phyloP scores from a whole-genome alignment of 1,284 basidiomycete species.

The Apiotrichum brassicae region DNA sequence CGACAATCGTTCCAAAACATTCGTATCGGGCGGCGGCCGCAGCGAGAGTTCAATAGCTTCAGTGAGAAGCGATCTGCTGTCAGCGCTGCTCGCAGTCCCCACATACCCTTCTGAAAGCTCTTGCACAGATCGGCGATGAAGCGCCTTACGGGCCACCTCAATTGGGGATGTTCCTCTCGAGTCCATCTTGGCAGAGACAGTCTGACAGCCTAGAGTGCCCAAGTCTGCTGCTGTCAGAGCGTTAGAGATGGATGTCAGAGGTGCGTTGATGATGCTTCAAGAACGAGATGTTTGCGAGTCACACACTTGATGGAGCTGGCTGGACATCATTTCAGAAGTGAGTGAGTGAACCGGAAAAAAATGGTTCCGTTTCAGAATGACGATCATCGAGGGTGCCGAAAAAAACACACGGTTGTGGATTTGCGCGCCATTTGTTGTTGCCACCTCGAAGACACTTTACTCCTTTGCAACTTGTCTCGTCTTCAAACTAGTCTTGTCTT shows the following conservation, averaged over 20 bases:
- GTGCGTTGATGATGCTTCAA: too few species aligned
- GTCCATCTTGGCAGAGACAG: constrained; percentile 4
- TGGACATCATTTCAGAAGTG: too few species aligned
- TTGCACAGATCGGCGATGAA: constrained; percentile 15
- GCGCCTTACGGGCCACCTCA: constrained; percentile 22
- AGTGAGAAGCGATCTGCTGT: constrained; percentile 5
- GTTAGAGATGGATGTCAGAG: too few species aligned
- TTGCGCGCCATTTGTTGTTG: neutral
- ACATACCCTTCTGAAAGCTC: constrained; percentile 23
- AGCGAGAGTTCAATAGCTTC: constrained; percentile 13
- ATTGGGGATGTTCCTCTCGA: constrained; percentile 4
- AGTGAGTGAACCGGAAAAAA: constrained; percentile 1
- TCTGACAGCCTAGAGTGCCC: too few species aligned
- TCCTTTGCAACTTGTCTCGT: too few species aligned
- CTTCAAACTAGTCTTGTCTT: too few species aligned
- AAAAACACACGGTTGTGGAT: neutral
- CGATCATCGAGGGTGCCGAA: too few species aligned
- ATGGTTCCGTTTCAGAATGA: constrained; percentile 5
- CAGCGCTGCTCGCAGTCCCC: neutral
- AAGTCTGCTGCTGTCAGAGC: too few species aligned
- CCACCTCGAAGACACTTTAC: too few species aligned
- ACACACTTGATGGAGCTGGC: too few species aligned
- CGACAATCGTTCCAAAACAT: constrained; percentile 24
- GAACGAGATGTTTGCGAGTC: too few species aligned
- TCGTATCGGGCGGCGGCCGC: constrained; percentile 1